These are phyloP conservation scores for Viridothelium virens DNA, from an alignment of 495 filamentous ascomycete species.

Conservation along the genomic window DNA sequence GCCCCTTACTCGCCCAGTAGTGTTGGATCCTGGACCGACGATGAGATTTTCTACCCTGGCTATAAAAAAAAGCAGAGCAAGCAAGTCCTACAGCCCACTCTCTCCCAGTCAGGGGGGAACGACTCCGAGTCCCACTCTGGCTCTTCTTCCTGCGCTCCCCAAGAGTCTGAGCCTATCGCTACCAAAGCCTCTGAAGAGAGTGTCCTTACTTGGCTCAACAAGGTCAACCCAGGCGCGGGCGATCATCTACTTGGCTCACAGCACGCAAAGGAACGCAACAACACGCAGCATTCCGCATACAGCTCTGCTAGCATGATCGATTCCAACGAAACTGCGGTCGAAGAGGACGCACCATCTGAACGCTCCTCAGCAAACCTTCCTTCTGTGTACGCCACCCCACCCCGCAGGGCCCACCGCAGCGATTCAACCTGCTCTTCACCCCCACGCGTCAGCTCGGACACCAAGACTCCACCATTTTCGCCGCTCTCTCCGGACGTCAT, in stretches of 20 bases:
- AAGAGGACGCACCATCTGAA: background rate
- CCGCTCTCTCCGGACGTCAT: background rate
- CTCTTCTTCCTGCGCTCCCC: background rate
- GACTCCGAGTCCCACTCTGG: background rate
- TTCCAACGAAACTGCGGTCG: background rate
- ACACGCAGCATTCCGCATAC: background rate
- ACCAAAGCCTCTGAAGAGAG: background rate
- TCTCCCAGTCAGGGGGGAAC: background rate
- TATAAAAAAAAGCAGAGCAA: background rate
- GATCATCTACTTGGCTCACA: background rate
- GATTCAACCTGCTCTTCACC: constrained; percentile 3
- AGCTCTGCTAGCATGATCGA: background rate
- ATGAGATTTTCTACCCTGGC: background rate
- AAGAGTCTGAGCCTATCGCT: background rate
- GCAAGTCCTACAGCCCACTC: background rate
- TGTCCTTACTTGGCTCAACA: background rate
- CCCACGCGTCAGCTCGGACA: background rate
- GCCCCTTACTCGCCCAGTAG: background rate
- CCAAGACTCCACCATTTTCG: background rate
- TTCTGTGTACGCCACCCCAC: background rate
- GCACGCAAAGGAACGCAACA: background rate
- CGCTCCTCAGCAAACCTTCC: background rate
- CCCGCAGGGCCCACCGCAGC: background rate
- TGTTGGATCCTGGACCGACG: background rate
- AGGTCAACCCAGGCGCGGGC: background rate